These are phyloP conservation scores for Lunularia cruciata DNA, from an alignment of 225 moss, liverwort and hornwort species.

Conservation along the genomic window DNA sequence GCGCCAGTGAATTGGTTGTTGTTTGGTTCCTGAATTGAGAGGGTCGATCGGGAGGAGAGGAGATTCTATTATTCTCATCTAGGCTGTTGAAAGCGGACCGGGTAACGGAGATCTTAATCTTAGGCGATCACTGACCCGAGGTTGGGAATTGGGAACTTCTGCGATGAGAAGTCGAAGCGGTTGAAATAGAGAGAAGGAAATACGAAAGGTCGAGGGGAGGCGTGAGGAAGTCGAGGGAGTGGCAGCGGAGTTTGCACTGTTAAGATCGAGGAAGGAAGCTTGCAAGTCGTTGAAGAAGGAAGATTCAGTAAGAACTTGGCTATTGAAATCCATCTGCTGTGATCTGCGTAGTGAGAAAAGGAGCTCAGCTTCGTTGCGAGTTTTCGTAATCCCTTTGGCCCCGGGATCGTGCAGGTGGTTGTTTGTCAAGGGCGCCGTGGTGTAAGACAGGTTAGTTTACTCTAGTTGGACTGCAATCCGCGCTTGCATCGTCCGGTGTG, in stretches of 20 bases:
- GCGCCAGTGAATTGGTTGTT: not conserved
- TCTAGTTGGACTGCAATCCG: not conserved
- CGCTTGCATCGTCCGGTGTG: not conserved
- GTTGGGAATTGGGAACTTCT: not conserved
- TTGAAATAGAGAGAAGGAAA: not conserved
- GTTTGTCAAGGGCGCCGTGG: slow-evolving; percentile 6
- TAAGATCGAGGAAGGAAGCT: not conserved
- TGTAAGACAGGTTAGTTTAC: not conserved
- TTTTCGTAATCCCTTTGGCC: not conserved
- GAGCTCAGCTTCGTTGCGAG: not conserved
- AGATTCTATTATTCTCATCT: not conserved
- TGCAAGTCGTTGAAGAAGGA: not conserved
- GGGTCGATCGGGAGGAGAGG: not conserved
- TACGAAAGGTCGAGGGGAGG: not conserved
- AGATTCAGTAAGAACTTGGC: slow-evolving; percentile 2
- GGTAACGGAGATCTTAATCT: not conserved
- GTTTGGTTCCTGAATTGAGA: not conserved
- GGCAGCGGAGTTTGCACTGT: not conserved
- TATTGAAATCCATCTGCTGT: not conserved
- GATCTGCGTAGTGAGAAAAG: not conserved
- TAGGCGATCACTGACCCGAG: not conserved
- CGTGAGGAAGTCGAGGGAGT: not conserved
- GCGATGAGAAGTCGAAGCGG: not conserved
- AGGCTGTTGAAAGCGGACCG: not conserved
- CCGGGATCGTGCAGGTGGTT: slow-evolving; percentile 6